These are phyloP conservation scores for Arthrobotrys entomopaga DNA, from an alignment of 2,329 filamentous ascomycete species.

Conservation along the genomic window DNA sequence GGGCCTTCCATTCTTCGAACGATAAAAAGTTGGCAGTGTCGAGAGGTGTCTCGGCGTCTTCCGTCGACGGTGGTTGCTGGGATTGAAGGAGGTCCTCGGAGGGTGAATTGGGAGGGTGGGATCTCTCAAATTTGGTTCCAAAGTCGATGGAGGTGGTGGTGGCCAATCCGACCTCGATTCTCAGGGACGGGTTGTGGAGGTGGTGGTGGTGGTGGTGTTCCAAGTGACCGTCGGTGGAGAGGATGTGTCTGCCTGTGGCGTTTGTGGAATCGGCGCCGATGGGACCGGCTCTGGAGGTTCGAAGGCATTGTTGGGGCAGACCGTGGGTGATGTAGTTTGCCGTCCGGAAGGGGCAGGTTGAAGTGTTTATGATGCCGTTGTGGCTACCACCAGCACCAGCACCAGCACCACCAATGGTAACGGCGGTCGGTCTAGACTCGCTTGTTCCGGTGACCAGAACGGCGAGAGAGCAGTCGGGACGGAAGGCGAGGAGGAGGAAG, in stretches of 20 bases:
- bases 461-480: slow-evolving; percentile 21
- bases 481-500: slow-evolving; percentile 7
- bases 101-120: neutral
- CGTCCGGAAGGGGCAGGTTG: slow-evolving; percentile 70
- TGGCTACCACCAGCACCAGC: too few relatives aligned
- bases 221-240: slow-evolving; percentile 12
- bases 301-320: slow-evolving; percentile 78
- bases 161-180: slow-evolving; percentile 36
- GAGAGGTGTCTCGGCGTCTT: slow-evolving; percentile 73
- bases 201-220: slow-evolving; percentile 29
- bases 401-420: slow-evolving; percentile 41
- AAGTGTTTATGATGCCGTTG: slow-evolving; percentile 22
- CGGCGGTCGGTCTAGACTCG: slow-evolving; percentile 44
- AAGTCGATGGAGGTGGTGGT: slow-evolving; percentile 45
- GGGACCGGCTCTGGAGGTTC: slow-evolving; percentile 62
- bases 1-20: slow-evolving; percentile 97
- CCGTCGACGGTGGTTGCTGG: slow-evolving; percentile 55
- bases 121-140: slow-evolving; percentile 30
- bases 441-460: slow-evolving; percentile 40
- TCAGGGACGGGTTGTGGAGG: slow-evolving; percentile 35
- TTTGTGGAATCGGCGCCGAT: slow-evolving; percentile 31
- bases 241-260: slow-evolving; percentile 17
- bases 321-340: slow-evolving; percentile 85
- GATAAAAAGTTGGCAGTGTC: slow-evolving; percentile 88
- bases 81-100: slow-evolving; percentile 7